These are phyloP conservation scores for Adansonia madagascariensis DNA, from an alignment of 441 rosid species.

Conservation along the genomic window DNA sequence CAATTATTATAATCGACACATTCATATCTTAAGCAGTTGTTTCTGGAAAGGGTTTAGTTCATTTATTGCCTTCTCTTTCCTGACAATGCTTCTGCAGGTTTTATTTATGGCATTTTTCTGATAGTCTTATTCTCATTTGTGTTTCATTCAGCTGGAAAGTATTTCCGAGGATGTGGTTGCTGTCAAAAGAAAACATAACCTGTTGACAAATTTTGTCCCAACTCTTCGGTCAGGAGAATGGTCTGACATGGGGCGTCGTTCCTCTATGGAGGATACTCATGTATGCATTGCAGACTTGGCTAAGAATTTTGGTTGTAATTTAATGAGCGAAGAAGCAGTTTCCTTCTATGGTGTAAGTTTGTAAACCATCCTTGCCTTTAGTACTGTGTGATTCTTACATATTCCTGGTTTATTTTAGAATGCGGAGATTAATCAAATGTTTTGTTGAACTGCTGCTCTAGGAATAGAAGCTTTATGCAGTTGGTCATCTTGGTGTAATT, in stretches of 20 bases:
- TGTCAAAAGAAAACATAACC: conserved; percentile 38
- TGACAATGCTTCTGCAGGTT: background rate
- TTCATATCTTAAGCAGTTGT: background rate
- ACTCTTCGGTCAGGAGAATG: conserved; percentile 66
- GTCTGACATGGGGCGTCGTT: conserved; percentile 62
- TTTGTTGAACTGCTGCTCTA: background rate
- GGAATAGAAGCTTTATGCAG: background rate
- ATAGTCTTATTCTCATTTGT: conserved; percentile 8
- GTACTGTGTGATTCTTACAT: background rate
- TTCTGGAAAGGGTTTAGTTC: background rate
- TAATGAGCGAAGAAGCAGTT: conserved; percentile 41
- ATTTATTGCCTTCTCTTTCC: too few species aligned
- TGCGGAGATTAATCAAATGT: background rate
- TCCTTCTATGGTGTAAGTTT: conserved; percentile 70
- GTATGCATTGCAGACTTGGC: conserved; percentile 64
- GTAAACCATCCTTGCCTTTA: conserved; percentile 2
- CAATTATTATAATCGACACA: background rate
- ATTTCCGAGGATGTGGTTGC: conserved; percentile 53
- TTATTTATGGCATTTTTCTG: background rate
- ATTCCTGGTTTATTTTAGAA: background rate
- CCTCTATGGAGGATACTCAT: conserved; percentile 68
- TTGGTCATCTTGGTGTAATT: background rate
- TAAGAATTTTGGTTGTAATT: conserved; percentile 47
- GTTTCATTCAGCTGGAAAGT: conserved; percentile 45
- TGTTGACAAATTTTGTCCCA: conserved; percentile 42